Evolutionary conservation across 2,329 filamentous ascomycete genomes (phyloP).

Genomic region (Lecanicillium sp.): DNA sequence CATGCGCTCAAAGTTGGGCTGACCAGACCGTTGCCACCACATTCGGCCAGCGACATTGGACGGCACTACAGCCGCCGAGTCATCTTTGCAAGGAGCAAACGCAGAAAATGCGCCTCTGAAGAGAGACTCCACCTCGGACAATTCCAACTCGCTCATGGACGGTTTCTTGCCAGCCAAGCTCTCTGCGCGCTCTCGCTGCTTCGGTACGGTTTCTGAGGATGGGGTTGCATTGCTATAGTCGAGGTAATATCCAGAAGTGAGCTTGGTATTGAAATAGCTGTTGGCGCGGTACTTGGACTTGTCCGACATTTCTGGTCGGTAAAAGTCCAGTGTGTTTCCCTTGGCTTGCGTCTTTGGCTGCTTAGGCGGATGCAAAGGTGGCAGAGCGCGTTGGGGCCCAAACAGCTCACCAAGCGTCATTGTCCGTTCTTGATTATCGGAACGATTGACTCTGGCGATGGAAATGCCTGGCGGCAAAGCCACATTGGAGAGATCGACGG

Average conservation of each 20-base stretch:
- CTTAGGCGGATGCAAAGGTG: conserved; percentile 62
- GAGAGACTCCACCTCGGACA: conserved; percentile 62
- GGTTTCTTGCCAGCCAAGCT: conserved; percentile 55
- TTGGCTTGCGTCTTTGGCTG: conserved; percentile 63
- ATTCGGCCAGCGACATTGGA: conserved; percentile 58
- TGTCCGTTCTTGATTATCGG: conserved; percentile 34
- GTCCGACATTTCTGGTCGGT: conserved; percentile 45
- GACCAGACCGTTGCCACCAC: conserved; percentile 69
- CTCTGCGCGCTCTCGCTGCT: conserved; percentile 63
- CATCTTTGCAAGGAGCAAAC: conserved; percentile 69
- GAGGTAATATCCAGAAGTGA: conserved; percentile 62
- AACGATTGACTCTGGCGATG: conserved; percentile 26
- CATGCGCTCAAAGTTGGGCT: conserved; percentile 55
- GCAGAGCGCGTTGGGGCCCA: conserved; percentile 56
- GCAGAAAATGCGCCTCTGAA: conserved; percentile 73
- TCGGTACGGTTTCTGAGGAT: conserved; percentile 45
- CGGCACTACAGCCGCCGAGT: conserved; percentile 61
- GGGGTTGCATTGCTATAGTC: conserved; percentile 58
- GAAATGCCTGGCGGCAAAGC: conserved; percentile 68
- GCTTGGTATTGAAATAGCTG: conserved; percentile 58
- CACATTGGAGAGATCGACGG: conserved; percentile 26
- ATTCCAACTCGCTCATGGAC: conserved; percentile 45
- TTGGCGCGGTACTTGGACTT: conserved; percentile 45
- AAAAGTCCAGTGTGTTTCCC: conserved; percentile 44
- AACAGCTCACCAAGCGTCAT: conserved; percentile 68